Evolutionary conservation across 2,329 filamentous ascomycete species (phyloP).

Genomic region (Hymenoscyphus albidus): DNA sequence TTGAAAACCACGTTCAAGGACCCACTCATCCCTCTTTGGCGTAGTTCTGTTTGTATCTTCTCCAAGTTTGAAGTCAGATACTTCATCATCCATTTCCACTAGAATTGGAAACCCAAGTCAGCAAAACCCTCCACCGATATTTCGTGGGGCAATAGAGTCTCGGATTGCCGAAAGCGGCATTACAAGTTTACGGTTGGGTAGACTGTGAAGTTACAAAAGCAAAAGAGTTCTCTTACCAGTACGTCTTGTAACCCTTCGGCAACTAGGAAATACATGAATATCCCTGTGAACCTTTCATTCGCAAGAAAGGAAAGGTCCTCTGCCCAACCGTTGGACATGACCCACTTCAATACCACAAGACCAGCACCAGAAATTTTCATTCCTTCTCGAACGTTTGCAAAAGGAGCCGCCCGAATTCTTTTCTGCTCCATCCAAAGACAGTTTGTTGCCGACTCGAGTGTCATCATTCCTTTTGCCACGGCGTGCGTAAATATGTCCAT

Average conservation of each 20-base stretch:
- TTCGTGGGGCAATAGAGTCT: neutral
- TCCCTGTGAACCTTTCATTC: constrained; percentile 19
- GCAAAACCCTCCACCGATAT: neutral
- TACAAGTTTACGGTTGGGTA: neutral
- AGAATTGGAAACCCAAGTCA: constrained; percentile 2
- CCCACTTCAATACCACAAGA: constrained; percentile 32
- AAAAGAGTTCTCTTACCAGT: constrained; percentile 3
- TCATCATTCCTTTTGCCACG: constrained; percentile 33
- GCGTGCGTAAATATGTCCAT: constrained; percentile 34
- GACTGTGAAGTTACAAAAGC: neutral
- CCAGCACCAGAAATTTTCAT: constrained; percentile 33
- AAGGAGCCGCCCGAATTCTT: constrained; percentile 21
- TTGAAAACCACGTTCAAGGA: neutral
- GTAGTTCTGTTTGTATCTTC: neutral
- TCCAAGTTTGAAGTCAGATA: constrained; percentile 11
- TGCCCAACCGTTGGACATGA: constrained; percentile 28
- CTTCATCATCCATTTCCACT: constrained; percentile 31
- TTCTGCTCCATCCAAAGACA: constrained; percentile 23
- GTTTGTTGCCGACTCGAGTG: constrained; percentile 26
- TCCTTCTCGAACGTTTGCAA: constrained; percentile 20
- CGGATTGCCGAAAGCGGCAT: neutral
- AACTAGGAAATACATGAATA: constrained; percentile 33
- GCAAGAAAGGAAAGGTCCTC: constrained; percentile 28
- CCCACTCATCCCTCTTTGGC: neutral
- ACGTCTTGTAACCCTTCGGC: constrained; percentile 31